phyloP scores from a whole-genome alignment of 768 basidiomycete genomes.

The Flagelloscypha sp. region DNA sequence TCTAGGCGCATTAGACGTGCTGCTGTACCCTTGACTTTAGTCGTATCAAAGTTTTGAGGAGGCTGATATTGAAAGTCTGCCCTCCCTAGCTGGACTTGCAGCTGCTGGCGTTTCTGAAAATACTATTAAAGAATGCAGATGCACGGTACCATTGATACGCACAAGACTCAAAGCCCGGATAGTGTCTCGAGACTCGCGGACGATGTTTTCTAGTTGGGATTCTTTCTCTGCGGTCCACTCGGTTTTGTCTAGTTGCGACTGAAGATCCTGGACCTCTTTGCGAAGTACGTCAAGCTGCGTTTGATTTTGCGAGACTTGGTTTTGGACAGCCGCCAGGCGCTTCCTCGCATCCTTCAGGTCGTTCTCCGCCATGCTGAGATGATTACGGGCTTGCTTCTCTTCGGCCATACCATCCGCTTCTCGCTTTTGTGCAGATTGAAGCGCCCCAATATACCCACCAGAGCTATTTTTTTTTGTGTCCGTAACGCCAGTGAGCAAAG shows the following conservation, averaged over 20 bases:
- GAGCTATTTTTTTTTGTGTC: conserved; percentile 66
- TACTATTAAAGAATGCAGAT: conserved; percentile 9
- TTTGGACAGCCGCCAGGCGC: conserved; percentile 75
- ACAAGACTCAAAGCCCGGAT: too few relatives aligned
- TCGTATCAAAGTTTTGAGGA: conserved; percentile 78
- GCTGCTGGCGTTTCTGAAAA: conserved; percentile 58
- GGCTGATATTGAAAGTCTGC: conserved; percentile 79
- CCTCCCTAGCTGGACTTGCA: conserved; percentile 57
- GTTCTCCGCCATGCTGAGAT: conserved; percentile 67
- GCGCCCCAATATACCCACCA: conserved; percentile 94
- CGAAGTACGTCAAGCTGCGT: conserved; percentile 56
- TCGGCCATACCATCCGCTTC: conserved; percentile 74
- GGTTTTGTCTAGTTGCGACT: conserved; percentile 43
- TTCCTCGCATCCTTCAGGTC: conserved; percentile 73
- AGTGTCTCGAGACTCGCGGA: too few relatives aligned
- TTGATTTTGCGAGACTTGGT: conserved; percentile 71
- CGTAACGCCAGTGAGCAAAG: conserved; percentile 77
- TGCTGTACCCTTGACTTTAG: conserved; percentile 85
- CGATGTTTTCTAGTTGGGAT: conserved; percentile 42
- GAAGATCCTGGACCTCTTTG: conserved; percentile 48
- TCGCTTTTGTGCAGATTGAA: conserved; percentile 74
- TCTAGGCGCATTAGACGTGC: conserved; percentile 80
- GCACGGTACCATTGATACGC: neutral
- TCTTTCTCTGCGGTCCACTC: conserved; percentile 76
- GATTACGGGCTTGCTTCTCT: conserved; percentile 72